Evolutionary conservation across 2,329 filamentous ascomycete species (phyloP), one percentile per base, ranked within the genome.

Genomic region (Xylariaceae sp.): DNA sequence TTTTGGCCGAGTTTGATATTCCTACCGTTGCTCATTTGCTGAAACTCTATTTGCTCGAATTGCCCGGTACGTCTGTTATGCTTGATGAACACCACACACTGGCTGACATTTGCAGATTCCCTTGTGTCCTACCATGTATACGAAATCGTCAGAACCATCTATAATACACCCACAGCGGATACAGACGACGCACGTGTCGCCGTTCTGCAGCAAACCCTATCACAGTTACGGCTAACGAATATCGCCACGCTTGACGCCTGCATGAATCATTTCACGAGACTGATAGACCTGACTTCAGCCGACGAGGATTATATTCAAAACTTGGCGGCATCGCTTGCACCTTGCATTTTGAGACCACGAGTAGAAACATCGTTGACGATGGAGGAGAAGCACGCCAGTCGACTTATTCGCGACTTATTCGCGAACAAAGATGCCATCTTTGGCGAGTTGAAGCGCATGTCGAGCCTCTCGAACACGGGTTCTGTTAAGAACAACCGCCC

Each of bases 211-310:
- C 95, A 94, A 65, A 97, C 94, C 0, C 85, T 99, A 52, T 92
- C 92, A 37, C 92, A 97, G 70, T 83, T 99, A 53, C 88, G 92
- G 57, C 85, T 99, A 53, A 91, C 94, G 60, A 99, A 99, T 71
- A 99, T 99, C 71, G 94, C 94, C 45, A 97, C 94, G n/a, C 84
- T 99, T 55, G 94, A 99, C 71, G 94, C 94, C 39, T 88, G 96
- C 68, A 95, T 95, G 80, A 97, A 95, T 61, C 94, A 99, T 73
- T 97, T 99, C 70, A 96, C 92, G 37, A 88, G 94, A 56, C 78
- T 99, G 56, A 95, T 99, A 67, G 94, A 99, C 70, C 80, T 99
- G 59, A 99, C 94, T 2, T 97, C 92, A 13, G 94, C 94, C 30
- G 92, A 96, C 63, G 94, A 99, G 68, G 76, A 84, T 41, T 99